Percentiles rank a stretch among this genome's conserved stretches.
phyloP scores from a whole-genome alignment of 2,329 filamentous ascomycete species.

The Xylaria multiplex region DNA sequence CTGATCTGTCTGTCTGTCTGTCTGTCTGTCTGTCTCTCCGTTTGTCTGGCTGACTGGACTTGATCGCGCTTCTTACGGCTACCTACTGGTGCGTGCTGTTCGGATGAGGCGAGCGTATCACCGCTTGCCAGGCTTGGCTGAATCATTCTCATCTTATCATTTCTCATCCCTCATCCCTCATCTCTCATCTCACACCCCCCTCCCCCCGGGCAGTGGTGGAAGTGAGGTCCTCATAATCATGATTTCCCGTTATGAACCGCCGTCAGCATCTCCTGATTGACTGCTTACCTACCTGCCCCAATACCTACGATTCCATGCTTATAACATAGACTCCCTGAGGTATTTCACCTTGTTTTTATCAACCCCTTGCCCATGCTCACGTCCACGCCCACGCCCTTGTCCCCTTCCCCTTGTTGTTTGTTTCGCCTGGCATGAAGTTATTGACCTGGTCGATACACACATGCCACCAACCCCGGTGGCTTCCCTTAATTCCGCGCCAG shows the following conservation, averaged over 20 bases:
- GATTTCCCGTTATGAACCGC: slow-evolving; percentile 1
- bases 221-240: neutral
- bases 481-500: slow-evolving; percentile 28
- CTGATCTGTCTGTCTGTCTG: neutral
- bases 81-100: slow-evolving; percentile 19
- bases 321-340: neutral
- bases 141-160: slow-evolving; percentile 4
- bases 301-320: neutral
- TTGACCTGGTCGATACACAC: slow-evolving; percentile 19
- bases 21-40: neutral
- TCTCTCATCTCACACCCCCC: neutral
- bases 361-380: neutral
- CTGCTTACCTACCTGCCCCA: neutral
- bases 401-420: slow-evolving; percentile 36
- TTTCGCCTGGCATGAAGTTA: slow-evolving; percentile 24
- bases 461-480: slow-evolving; percentile 7
- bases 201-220: neutral
- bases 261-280: slow-evolving; percentile 1
- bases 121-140: neutral
- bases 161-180: neutral
- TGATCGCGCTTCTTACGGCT: slow-evolving; percentile 12
- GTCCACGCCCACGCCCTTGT: neutral
- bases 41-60: neutral
- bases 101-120: slow-evolving; percentile 7
- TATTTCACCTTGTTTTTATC: neutral